A percentile compares a stretch with the other conserved stretches of the same genome.
Conservation (phyloP, 2,329 filamentous ascomycete genomes). For the Nectriaceae sp. region DNA sequence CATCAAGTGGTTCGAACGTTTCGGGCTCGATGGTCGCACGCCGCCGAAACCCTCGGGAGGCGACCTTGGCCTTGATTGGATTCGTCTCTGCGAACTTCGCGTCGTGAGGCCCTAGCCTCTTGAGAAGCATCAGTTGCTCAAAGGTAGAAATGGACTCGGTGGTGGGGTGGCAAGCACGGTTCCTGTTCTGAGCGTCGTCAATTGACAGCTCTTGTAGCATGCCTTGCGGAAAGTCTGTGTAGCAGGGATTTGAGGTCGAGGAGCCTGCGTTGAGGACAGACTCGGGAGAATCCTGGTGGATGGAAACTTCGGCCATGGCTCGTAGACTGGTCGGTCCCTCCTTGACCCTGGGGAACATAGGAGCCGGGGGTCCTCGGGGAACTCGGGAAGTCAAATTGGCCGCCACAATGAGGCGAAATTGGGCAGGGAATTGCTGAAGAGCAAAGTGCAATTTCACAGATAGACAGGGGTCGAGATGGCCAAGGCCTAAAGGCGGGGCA, state of each 20-base stretch:
- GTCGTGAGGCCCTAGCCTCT: conserved; percentile 7
- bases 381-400: conserved; percentile 3
- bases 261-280: conserved; percentile 9
- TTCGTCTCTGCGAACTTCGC: conserved; percentile 6
- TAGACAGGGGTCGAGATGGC: conserved; percentile 20
- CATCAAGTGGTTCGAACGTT: conserved; percentile 36
- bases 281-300: conserved; percentile 14
- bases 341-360: not conserved
- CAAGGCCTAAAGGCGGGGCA: conserved; percentile 13
- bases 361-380: not conserved
- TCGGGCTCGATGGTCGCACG: conserved; percentile 34
- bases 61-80: conserved; percentile 15
- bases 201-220: conserved; percentile 31
- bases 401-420: conserved; percentile 19
- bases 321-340: not conserved
- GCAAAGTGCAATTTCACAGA: conserved; percentile 27
- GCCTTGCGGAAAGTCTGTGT: conserved; percentile 13
- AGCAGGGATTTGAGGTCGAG: not conserved
- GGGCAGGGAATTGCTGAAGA: conserved; percentile 18
- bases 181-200: conserved; percentile 27
- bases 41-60: conserved; percentile 26
- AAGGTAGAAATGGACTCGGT: not conserved
- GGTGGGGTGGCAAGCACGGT: conserved; percentile 13
- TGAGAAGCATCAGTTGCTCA: not conserved
- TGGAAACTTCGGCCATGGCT: not conserved